Base-by-base conservation (phyloP, 2,329 filamentous ascomycete species). In the Cladophialophora exuberans region DNA sequence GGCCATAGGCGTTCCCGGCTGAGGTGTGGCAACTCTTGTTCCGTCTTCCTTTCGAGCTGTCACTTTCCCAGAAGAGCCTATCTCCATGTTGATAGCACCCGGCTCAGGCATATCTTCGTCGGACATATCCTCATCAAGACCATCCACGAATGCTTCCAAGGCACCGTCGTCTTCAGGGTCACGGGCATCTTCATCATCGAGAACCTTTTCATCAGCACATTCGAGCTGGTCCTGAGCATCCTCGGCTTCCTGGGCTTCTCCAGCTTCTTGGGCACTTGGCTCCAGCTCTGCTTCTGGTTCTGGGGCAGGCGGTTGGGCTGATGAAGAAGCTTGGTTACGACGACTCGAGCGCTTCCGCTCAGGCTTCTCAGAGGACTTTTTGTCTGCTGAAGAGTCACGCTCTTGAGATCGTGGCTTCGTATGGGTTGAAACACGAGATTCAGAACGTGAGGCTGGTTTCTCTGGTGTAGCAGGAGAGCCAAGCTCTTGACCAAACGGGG, bases 31-130 rank as follows among this genome's bases (percentile, higher is more conserved):
- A 52, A 97, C 84, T 56, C 89, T 81, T 2, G 90, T 95, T 4
- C 93, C 93, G 69, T 97, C 92, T 64, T 97, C 93, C 66, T 94
- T 93, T 47, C 88, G 87, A 33, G 93, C 93, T 1, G 90, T 96
- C 11, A 97, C 87, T 67, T 90, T 95, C 11, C 91, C 93, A 17
- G 86, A 88, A 15, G 88, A 85, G 33, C 87, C 91, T 36, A 97
- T 84, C 71, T 97, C 93, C 69, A 99, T 83, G 66, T 90, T 97
- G 26, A 97, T 90, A 4, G 94, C 92, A 3, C 89, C 88, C 2
- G 91, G 89, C 64, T 94, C 90, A 5, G 87, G 81, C n/a, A 82
- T 79, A n/a, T 83, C 82, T 52, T 88, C 86, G 46, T 90, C 82
- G 30, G 83, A 85, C 71, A 93, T 86, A 26, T 92, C 90, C 58